These are phyloP conservation scores for Sanghuangporus weigelae DNA, from an alignment of 1,284 basidiomycete genomes.

Conservation along the genomic window DNA sequence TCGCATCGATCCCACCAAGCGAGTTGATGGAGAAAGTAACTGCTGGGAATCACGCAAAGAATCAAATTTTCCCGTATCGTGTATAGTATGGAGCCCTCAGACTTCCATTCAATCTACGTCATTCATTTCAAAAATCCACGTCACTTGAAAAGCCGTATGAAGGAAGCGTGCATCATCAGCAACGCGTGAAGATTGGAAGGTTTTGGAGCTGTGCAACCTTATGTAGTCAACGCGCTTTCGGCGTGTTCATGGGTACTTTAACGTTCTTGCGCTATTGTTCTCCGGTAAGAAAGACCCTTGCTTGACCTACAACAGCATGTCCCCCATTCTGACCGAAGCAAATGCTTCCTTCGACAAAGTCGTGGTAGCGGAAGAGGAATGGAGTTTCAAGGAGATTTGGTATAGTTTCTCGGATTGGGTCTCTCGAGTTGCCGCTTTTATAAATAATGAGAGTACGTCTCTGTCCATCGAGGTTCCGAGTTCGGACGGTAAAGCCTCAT, in stretches of 20 bases:
- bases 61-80: not conserved
- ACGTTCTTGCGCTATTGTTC: not conserved
- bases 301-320: not conserved
- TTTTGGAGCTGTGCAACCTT: not conserved
- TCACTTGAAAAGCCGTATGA: not conserved
- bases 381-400: constrained; percentile 6
- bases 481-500: too few relatives aligned
- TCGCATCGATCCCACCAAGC: not conserved
- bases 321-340: not conserved
- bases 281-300: not conserved
- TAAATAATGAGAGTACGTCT: constrained; percentile 15
- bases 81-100: not conserved
- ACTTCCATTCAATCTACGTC: not conserved
- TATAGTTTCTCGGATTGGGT: constrained; percentile 6
- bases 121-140: not conserved
- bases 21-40: not conserved
- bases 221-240: constrained; percentile 5
- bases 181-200: not conserved
- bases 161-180: not conserved
- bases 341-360: not conserved
- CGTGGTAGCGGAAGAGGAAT: not conserved
- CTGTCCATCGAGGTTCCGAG: not conserved
- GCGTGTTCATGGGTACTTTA: constrained; percentile 4
- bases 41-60: not conserved
- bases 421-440: not conserved